Base-by-base conservation (phyloP, 192 early-diverging fungal species). In the Podila minutissima region DNA sequence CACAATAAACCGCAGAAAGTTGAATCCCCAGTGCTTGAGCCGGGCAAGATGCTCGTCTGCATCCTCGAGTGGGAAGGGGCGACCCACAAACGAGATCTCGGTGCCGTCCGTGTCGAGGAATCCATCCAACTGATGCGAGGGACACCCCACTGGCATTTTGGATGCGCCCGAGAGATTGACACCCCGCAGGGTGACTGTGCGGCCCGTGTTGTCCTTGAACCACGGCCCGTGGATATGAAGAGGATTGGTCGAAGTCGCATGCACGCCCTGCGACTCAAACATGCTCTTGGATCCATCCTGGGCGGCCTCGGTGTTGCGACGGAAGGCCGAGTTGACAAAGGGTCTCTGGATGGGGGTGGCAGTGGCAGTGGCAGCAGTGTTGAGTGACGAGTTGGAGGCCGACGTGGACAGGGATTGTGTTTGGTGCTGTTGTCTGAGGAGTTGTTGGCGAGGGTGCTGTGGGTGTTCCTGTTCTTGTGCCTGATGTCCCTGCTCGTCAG, bases 1-100 rank as follows among this genome's bases (percentile, higher is more conserved):
- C 26, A 93, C 86, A 48, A 93, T 74, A 26, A 95, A 86, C 7
- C 94, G 83, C 24, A 93, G 65, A 66, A 95, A 87, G 55, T 92
- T 94, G 48, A 95, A 88, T 0, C 94, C 94, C 92, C 91, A 93
- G 12, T 82, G 38, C 31, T 87, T 74, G 32, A 95, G 82, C 35
- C 93, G 86, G 19, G 64, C 61, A 28, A 94, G 89, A 68, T 95
- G 92, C 51, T 89, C 90, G 69, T 94, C 91, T 8, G 92, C 92
- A 50, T 94, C 90, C 7, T 87, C 81, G 1, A 94, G 74, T 2
- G 90, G 83, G 66, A 95, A 92, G 12, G 94, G 94, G 12, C 93
- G 50, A 2, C 93, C 93, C 29, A 95, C 74, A 72, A 94, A 94
- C 28, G 84, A 90, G 24, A 95, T 89, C 33, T 90, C 32, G 0